Evolutionary conservation across 2,329 filamentous ascomycete species (phyloP).

Genomic region (Atkinsonella texensis): DNA sequence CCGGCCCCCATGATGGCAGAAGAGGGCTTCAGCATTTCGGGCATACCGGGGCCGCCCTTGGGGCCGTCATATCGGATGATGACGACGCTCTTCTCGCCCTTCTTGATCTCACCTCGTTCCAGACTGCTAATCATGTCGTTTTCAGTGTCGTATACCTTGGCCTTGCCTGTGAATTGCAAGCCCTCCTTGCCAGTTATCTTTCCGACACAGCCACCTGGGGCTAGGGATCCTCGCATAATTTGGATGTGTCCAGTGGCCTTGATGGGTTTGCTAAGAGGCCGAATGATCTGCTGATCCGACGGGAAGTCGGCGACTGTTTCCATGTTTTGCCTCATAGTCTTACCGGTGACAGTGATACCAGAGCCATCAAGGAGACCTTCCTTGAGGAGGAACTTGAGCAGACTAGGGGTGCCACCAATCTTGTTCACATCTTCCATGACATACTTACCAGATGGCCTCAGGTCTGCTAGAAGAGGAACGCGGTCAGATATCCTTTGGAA

Average conservation of each 20-base stretch:
- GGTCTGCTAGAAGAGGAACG: constrained; percentile 67
- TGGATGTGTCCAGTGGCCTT: constrained; percentile 81
- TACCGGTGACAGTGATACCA: constrained; percentile 76
- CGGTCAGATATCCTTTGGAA: constrained; percentile 74
- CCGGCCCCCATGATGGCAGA: constrained; percentile 88
- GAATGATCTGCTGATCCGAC: constrained; percentile 69
- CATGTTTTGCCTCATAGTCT: constrained; percentile 80
- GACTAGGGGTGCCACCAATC: constrained; percentile 74
- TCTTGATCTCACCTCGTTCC: constrained; percentile 65
- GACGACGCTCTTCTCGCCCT: constrained; percentile 78
- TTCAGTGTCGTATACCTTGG: constrained; percentile 76
- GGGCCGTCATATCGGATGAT: constrained; percentile 90
- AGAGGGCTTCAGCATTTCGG: constrained; percentile 87
- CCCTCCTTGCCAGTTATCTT: constrained; percentile 95
- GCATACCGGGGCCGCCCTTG: constrained; percentile 89
- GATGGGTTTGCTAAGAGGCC: constrained; percentile 69
- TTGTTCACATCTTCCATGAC: constrained; percentile 78
- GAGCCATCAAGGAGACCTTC: constrained; percentile 71
- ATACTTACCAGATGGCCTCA: constrained; percentile 79
- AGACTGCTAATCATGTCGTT: constrained; percentile 67
- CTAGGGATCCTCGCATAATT: constrained; percentile 75
- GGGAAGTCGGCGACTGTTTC: constrained; percentile 62
- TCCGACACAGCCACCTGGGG: constrained; percentile 75
- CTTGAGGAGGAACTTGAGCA: constrained; percentile 78
- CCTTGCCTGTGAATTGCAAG: constrained; percentile 67